phyloP scores from a whole-genome alignment of 768 basidiomycete species.

The Termitomyces bulborhizus region DNA sequence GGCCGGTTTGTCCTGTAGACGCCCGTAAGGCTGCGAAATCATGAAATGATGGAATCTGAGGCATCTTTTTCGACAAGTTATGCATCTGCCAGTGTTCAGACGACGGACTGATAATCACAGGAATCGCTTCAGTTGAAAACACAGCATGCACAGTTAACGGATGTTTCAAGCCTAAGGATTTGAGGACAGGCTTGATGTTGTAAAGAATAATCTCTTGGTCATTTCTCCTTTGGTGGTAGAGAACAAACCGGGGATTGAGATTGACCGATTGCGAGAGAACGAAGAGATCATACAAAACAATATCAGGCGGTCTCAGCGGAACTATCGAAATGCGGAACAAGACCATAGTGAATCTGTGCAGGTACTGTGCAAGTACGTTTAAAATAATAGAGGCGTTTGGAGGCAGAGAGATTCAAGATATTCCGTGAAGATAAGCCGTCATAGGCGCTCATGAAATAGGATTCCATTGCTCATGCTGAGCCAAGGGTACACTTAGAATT shows the following conservation, averaged over 20 bases:
- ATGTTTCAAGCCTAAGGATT: background rate
- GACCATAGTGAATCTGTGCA: background rate
- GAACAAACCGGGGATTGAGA: background rate
- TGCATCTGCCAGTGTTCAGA: background rate
- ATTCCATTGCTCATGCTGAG: background rate
- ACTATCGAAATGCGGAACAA: background rate
- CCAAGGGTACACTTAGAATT: background rate
- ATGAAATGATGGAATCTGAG: background rate
- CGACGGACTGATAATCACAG: background rate
- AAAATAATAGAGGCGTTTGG: background rate
- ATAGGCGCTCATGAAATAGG: background rate
- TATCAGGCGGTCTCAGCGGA: background rate
- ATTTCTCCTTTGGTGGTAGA: background rate
- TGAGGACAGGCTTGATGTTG: background rate
- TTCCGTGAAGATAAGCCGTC: background rate
- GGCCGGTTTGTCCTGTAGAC: too few species aligned
- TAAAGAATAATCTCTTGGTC: background rate
- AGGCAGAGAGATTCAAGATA: background rate
- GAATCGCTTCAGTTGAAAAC: too few species aligned
- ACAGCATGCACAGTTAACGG: background rate
- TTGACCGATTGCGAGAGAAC: background rate
- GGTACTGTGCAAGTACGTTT: background rate
- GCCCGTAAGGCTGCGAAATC: background rate
- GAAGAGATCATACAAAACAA: background rate
- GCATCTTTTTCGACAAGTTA: background rate